Percentiles rank a stretch among this genome's conserved stretches.
These are phyloP conservation scores for Angomonas ambiguus DNA, from an alignment of 208 protist genomes.

Conservation along the genomic window DNA sequence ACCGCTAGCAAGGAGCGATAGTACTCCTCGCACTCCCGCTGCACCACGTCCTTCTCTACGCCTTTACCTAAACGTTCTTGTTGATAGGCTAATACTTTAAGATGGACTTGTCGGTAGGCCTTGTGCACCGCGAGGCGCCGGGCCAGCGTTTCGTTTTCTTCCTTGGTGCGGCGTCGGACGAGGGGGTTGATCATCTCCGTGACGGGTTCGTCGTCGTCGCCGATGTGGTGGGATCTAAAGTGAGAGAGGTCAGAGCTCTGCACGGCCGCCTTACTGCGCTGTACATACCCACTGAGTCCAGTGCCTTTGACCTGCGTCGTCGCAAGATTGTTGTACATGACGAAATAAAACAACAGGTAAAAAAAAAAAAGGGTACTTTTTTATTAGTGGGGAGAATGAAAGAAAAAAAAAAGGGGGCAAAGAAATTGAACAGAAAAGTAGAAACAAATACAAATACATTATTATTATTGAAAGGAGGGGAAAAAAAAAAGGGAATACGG, in stretches of 20 bases:
- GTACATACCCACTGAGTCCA: conserved; percentile 81
- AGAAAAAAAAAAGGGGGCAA: not conserved
- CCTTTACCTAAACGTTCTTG: conserved; percentile 51
- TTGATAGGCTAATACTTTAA: conserved; percentile 65
- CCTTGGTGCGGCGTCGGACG: conserved; percentile 42
- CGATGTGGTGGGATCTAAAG: conserved; percentile 21
- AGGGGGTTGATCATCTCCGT: conserved; percentile 63
- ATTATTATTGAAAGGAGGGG: not conserved
- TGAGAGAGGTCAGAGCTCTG: conserved; percentile 17
- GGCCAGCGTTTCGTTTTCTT: conserved; percentile 67
- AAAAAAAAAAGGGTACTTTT: not conserved
- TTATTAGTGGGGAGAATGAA: not conserved
- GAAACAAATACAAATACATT: not conserved
- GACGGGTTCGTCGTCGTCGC: conserved; percentile 16
- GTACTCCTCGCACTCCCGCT: conserved; percentile 63
- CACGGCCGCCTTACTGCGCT: conserved; percentile 62
- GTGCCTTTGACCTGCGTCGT: conserved; percentile 65
- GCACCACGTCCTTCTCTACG: conserved; percentile 35
- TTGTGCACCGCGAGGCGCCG: conserved; percentile 47
- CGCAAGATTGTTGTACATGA: conserved; percentile 82
- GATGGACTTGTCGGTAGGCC: conserved; percentile 43
- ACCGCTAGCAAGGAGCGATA: conserved; percentile 36
- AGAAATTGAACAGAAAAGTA: not conserved
- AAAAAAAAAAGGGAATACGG: not conserved
- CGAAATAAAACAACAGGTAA: not conserved